These are phyloP conservation scores for Sporopachydermia quercuum DNA, from an alignment of 805 yeast species.

Conservation along the genomic window DNA sequence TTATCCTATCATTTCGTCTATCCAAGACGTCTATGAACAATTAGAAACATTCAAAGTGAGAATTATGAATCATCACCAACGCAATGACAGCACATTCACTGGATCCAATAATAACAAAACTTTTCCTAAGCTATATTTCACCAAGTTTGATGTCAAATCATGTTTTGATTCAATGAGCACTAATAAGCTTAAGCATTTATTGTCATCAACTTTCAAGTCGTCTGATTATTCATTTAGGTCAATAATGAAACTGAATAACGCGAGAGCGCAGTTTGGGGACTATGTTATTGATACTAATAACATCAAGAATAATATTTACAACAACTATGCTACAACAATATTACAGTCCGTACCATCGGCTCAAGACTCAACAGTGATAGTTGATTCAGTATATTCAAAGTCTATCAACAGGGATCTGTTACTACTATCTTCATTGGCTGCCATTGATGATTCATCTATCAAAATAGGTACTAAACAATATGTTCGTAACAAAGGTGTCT, in stretches of 20 bases:
- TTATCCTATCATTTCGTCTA: slow-evolving; percentile 25
- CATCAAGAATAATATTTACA: slow-evolving; percentile 2
- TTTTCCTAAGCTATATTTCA: slow-evolving; percentile 28
- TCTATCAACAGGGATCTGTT: slow-evolving; percentile 30
- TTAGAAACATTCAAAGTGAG: slow-evolving; percentile 24
- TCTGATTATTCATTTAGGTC: slow-evolving; percentile 10
- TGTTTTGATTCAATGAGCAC: slow-evolving; percentile 67
- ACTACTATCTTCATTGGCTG: not conserved
- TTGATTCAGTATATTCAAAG: slow-evolving; percentile 21
- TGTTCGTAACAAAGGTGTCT: slow-evolving; percentile 52
- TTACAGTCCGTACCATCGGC: not conserved
- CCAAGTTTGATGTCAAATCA: slow-evolving; percentile 62
- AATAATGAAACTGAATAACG: slow-evolving; percentile 6
- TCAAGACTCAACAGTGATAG: slow-evolving; percentile 4
- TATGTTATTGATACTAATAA: slow-evolving; percentile 7
- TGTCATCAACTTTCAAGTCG: slow-evolving; percentile 18
- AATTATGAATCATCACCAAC: slow-evolving; percentile 8
- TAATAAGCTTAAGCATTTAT: slow-evolving; percentile 21
- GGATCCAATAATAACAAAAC: slow-evolving; percentile 5
- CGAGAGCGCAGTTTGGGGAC: slow-evolving; percentile 6
- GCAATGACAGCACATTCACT: not conserved
- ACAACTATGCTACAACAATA: slow-evolving; percentile 5
- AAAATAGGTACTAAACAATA: slow-evolving; percentile 23
- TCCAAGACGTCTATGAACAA: slow-evolving; percentile 27
- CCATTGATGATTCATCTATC: slow-evolving; percentile 14